Evolutionary conservation across 257 asterid species (phyloP), one percentile per base, ranked within the genome.

Genomic region (Linaria vulgaris): DNA sequence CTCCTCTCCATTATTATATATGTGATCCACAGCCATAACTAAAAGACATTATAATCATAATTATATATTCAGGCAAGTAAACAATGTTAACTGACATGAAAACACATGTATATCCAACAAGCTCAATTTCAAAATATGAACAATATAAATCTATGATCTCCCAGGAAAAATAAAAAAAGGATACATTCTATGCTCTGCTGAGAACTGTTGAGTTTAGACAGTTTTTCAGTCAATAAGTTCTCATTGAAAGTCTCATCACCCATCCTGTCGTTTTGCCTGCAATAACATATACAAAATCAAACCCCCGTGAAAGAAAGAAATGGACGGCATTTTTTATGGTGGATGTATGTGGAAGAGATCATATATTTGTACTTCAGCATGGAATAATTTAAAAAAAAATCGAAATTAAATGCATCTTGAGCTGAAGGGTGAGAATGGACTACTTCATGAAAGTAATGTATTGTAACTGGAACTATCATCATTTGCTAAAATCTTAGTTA

Each of bases 151-250:
- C 37, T 38, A 48, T 14, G 34, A 41, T 48, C 31, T 49, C 20
- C 38, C 19, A 45, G 22, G 17, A 43, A 66, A 73, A 27, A 83
- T 85, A 91, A 43, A 66, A 73, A 27, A 83, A 87, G 94, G 97
- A 92, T 92, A 92, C 99, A 89, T 80, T 92, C 94, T 37, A 92
- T 87, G 72, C 95, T 80, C 77, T 92, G 99, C 58, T 81, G 95
- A 59, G 99, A 89, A 77, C 89, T 85, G 82, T 92, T 92, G 70
- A 92, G 97, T 74, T 92, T 92, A 52, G 87, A 72, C 74, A 92
- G 78, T 76, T 92, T 92, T 74, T 89, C 96, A 24, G 89, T 76
- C 83, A 92, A 75, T 59, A 46, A 19, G 31, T 76, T 78, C 83
- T 83, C 91, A 70, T 70, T 71, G 61, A 89, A 87, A 67, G 73